A percentile compares a stretch with the other conserved stretches of the same genome.
Evolutionary conservation across 176 grass and related monocot species (phyloP).

Genomic region (Chloris gayana): DNA sequence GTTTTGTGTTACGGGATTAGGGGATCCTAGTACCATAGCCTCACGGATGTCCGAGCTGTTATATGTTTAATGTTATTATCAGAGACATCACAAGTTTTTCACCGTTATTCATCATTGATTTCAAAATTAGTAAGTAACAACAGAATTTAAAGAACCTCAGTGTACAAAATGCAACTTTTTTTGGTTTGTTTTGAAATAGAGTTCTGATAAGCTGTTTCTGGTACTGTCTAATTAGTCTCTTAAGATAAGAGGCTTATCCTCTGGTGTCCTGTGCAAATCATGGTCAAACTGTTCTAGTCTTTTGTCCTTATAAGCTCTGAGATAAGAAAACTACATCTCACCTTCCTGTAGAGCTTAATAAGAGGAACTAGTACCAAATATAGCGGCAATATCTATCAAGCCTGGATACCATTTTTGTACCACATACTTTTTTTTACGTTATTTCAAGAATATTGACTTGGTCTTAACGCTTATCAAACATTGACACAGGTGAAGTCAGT

Average conservation of each 20-base stretch:
- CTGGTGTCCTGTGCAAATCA: neutral
- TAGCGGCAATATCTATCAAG: neutral
- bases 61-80: no score
- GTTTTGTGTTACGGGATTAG: neutral
- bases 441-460: neutral
- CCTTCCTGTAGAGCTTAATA: neutral
- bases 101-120: no score
- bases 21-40: no score
- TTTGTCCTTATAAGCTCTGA: constrained; percentile 5
- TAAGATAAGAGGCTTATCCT: neutral
- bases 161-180: neutral
- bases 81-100: no score
- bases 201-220: constrained; percentile 2
- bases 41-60: no score
- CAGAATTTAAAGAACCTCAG: neutral
- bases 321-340: neutral
- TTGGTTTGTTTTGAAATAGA: neutral
- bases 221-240: neutral
- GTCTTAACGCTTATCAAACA: neutral
- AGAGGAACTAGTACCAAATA: neutral
- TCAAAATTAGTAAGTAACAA: neutral
- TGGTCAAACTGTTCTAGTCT: constrained; percentile 5
- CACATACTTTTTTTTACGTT: neutral
- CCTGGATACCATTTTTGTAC: neutral
- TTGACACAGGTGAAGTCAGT: constrained; percentile 85